Base-by-base conservation (phyloP, 305 asterid species). In the Rubia balearica region DNA sequence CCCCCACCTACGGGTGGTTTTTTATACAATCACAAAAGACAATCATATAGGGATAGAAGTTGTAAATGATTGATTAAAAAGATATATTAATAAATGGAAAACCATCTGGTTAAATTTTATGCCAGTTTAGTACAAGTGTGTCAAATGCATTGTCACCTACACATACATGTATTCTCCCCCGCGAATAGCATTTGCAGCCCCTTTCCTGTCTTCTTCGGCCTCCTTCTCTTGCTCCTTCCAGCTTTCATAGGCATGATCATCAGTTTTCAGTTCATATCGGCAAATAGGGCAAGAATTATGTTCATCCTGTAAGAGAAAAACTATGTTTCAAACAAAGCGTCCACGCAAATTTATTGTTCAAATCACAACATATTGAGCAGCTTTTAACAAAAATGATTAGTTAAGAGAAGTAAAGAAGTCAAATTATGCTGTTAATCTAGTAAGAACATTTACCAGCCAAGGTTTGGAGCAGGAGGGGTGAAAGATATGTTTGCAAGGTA, bases 391-490 rank as follows among this genome's bases (percentile, higher is more conserved):
- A 6, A 67, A 38, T 55, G 41, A 38, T 11, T 41, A 41, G 55
- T 69, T 48, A 8, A 13, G 7, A 49, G n/a, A 14, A 49, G 57
- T 17, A 49, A 12, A 51, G 33, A 38, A 40, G n/a, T 22, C 11
- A 65, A 61, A 76, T 5, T 16, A 12, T 42, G 21, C 17, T 11
- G 43, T 3, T 64, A 48, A 42, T 40, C 13, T 30, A 30, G 17
- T n/a, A 65, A 59, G 70, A 27, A 59, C 68, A n/a, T 56, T 77
- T 88, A 93, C 98, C 95, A 93, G 96, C 98, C 98, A 93, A 74
- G 97, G 96, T 75, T 93, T 91, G 69, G 91, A 85, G 84, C 98
- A 93, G 61, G 96, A 96, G 80, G 98, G 97, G 83, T 93, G 98
- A 77, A 91, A 93, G 90, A 83, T 79, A 56, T 93, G 98, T 66